phyloP scores from a whole-genome alignment of 164 flowering plant genomes.

The Akebia trifoliata region DNA sequence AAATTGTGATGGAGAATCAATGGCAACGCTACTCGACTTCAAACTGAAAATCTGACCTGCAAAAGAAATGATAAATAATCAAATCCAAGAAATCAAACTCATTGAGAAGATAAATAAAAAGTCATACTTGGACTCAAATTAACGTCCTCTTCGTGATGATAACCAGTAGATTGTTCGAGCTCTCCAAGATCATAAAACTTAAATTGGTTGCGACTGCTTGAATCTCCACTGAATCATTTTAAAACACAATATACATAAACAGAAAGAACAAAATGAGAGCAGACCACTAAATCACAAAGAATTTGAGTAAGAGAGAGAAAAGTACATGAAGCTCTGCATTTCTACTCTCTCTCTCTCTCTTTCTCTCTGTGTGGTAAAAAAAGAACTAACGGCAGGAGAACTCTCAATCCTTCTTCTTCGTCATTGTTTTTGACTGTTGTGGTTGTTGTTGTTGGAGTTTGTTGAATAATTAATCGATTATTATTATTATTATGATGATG shows the following conservation, averaged over 20 bases:
- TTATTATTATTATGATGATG: not conserved
- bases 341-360: not conserved
- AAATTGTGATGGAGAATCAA: slow-evolving; percentile 30
- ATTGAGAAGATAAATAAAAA: not conserved
- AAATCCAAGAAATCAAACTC: not conserved
- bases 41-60: slow-evolving; percentile 33
- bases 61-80: not conserved
- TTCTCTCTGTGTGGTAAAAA: not conserved
- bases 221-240: slow-evolving; percentile 35
- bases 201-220: slow-evolving; percentile 27
- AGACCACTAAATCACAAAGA: not conserved
- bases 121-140: slow-evolving; percentile 53
- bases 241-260: not conserved
- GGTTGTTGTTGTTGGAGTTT: not conserved
- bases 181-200: slow-evolving; percentile 49
- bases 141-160: slow-evolving; percentile 53
- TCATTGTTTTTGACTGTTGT: not conserved
- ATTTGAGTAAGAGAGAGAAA: slow-evolving; percentile 23
- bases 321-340: slow-evolving; percentile 43
- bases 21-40: slow-evolving; percentile 30
- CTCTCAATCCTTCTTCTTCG: not conserved
- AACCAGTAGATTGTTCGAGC: slow-evolving; percentile 48
- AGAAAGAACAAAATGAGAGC: not conserved
- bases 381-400: not conserved
- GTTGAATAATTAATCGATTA: not conserved